Percentiles rank a stretch among this genome's conserved stretches.
Evolutionary conservation across 2,329 filamentous ascomycete genomes (phyloP).

Genomic region (Sporothrix sp.): DNA sequence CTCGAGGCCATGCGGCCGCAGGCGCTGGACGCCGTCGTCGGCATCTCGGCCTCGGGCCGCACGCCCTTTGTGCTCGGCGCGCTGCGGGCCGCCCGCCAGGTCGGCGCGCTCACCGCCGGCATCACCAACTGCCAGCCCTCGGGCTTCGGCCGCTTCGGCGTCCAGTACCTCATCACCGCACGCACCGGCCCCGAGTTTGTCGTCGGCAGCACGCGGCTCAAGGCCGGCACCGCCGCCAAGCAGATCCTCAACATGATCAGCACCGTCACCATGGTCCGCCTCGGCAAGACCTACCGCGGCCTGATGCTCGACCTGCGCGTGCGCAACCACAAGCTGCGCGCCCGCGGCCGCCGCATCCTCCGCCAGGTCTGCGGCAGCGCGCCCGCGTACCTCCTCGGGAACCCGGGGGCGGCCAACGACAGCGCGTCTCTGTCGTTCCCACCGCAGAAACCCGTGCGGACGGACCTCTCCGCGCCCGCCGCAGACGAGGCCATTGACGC

Average conservation of each 20-base stretch:
- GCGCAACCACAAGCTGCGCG: slow-evolving; percentile 12
- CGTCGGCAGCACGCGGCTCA: slow-evolving; percentile 35
- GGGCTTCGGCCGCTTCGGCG: slow-evolving; percentile 15
- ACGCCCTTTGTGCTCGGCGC: slow-evolving; percentile 34
- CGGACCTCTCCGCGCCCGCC: not conserved
- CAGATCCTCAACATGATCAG: slow-evolving; percentile 35
- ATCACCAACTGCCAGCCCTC: slow-evolving; percentile 30
- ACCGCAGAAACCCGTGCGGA: not conserved
- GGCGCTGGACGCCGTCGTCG: slow-evolving; percentile 28
- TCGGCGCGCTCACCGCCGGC: slow-evolving; percentile 29
- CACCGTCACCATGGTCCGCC: slow-evolving; percentile 33
- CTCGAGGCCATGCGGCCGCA: slow-evolving; percentile 1
- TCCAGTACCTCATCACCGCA: slow-evolving; percentile 25
- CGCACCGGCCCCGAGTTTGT: slow-evolving; percentile 34
- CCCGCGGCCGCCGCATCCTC: slow-evolving; percentile 9
- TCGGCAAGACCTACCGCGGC: slow-evolving; percentile 30
- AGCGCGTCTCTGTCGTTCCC: not conserved
- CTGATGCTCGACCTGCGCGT: slow-evolving; percentile 13
- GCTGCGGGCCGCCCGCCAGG: slow-evolving; percentile 25
- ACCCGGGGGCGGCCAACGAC: not conserved
- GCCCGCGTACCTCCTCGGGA: slow-evolving; percentile 1
- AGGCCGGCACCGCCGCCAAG: slow-evolving; percentile 36
- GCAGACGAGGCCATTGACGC: slow-evolving; percentile 5
- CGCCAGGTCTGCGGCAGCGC: slow-evolving; percentile 7
- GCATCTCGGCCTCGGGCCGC: slow-evolving; percentile 33